Base-by-base conservation (phyloP, 495 filamentous ascomycete genomes). In the Hypoxylon perforatum region DNA sequence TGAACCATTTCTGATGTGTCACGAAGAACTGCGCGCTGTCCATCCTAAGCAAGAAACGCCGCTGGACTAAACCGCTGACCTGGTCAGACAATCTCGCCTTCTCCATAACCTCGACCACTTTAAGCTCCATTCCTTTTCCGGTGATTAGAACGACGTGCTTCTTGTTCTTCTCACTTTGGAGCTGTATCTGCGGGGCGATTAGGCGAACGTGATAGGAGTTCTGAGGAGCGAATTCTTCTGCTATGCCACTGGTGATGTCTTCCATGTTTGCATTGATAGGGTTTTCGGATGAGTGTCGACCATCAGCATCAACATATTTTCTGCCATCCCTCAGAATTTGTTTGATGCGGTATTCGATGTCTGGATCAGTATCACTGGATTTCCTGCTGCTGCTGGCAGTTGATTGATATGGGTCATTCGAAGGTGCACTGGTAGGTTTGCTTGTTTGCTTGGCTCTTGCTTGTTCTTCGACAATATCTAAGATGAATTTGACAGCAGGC, bases 1-100 rank as follows among this genome's bases (percentile, higher is more conserved):
- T 87, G 75, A 98, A 91, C 69, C 87, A 92, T 77, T 94, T 94
- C 63, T 93, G 89, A 58, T 92, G 93, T 6, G 95, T 96, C 52
- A 98, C 95, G 72, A 98, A 99, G 75, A 99, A 97, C 72, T 99
- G 95, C 25, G 94, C 90, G 65, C 93, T 95, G 73, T 98, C 94
- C 88, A 97, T 96, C 55, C 92, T 91, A 49, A 96, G 88, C 36
- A 92, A 87, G 78, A 98, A 97, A 18, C 94, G 92, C 21, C 93
- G 91, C 68, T 98, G 96, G 4, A 99, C 94, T 48, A 99, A 81
- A 54, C 95, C 95, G 68, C 92, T 95, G 67, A 99, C 93, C 76
- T 93, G 91, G 73, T 99, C 95, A 33, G 86, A 90, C 41, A 97
- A 86, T 47, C 95, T 88, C 65, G 92, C 90, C 74, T 96, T 97